Conservation (phyloP, 2,329 filamentous ascomycete species). For the Zopfia rhizophila region DNA sequence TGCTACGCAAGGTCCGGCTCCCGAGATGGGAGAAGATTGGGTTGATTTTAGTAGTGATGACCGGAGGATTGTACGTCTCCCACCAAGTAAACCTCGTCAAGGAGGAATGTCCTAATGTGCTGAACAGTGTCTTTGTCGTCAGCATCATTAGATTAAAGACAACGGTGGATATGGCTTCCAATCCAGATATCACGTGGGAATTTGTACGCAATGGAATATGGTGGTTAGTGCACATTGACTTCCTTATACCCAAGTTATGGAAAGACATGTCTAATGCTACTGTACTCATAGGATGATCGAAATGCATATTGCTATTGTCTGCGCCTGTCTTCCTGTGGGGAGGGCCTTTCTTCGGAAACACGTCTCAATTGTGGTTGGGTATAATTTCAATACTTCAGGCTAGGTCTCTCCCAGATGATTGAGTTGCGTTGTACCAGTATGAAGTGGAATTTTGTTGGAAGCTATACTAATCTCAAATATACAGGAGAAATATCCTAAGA, state of each 20-base stretch:
- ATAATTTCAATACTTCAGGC: constrained; percentile 9
- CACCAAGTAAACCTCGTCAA: too few species aligned
- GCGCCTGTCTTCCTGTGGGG: constrained; percentile 9
- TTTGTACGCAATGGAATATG: constrained; percentile 10
- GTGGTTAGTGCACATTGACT: constrained; percentile 9
- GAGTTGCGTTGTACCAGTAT: too few species aligned
- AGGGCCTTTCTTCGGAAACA: constrained; percentile 13
- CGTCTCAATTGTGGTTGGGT: constrained; percentile 4
- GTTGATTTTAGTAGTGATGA: constrained; percentile 9
- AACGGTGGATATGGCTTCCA: constrained; percentile 10
- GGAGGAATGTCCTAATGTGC: constrained; percentile 6
- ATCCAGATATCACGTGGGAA: constrained; percentile 11
- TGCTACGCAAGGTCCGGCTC: constrained; percentile 10
- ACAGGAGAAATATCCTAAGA: too few species aligned
- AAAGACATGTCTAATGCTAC: constrained; percentile 10
- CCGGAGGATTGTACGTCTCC: constrained; percentile 8
- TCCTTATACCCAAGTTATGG: constrained; percentile 5
- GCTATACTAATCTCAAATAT: too few species aligned
- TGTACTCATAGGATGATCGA: constrained; percentile 10
- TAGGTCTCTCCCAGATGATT: constrained; percentile 2
- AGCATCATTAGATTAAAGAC: constrained; percentile 14
- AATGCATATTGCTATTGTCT: constrained; percentile 12
- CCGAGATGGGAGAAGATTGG: constrained; percentile 11
- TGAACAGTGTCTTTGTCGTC: constrained; percentile 10
- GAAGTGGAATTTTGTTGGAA: too few species aligned